These are phyloP conservation scores for Aspergillus diversus DNA, from an alignment of 495 filamentous ascomycete species.

Conservation along the genomic window DNA sequence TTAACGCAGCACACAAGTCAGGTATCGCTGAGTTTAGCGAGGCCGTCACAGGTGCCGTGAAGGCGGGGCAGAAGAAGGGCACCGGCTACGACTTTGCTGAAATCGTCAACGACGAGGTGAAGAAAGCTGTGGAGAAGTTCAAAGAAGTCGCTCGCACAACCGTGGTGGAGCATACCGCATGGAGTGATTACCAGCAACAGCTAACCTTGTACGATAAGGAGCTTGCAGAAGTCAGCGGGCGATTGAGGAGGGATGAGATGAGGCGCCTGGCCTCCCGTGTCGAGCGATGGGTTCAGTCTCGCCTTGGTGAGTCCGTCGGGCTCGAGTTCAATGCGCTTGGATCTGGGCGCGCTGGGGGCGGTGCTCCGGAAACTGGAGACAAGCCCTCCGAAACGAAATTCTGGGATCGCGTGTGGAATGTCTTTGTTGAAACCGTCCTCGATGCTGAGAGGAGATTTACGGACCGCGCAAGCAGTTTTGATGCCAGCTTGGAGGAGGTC, in stretches of 20 bases:
- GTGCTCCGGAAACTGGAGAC: constrained; percentile 76
- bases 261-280: constrained; percentile 84
- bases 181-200: constrained; percentile 76
- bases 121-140: constrained; percentile 72
- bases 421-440: constrained; percentile 81
- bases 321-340: constrained; percentile 94
- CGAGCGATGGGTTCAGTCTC: constrained; percentile 88
- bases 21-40: constrained; percentile 89
- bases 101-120: constrained; percentile 85
- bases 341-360: constrained; percentile 77
- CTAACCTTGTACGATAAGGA: constrained; percentile 71
- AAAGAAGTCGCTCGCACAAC: constrained; percentile 74
- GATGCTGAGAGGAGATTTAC: constrained; percentile 85
- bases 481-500: constrained; percentile 88
- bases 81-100: constrained; percentile 90
- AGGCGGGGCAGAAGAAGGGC: constrained; percentile 87
- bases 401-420: constrained; percentile 94
- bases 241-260: constrained; percentile 92
- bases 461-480: constrained; percentile 87
- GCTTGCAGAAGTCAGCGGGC: constrained; percentile 79
- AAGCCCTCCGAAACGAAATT: constrained; percentile 80
- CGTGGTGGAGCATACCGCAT: constrained; percentile 73
- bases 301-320: constrained; percentile 83
- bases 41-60: constrained; percentile 80
- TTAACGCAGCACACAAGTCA: constrained; percentile 83